These are phyloP conservation scores for Taxillus chinensis DNA, from an alignment of 164 flowering plant genomes.

Conservation along the genomic window DNA sequence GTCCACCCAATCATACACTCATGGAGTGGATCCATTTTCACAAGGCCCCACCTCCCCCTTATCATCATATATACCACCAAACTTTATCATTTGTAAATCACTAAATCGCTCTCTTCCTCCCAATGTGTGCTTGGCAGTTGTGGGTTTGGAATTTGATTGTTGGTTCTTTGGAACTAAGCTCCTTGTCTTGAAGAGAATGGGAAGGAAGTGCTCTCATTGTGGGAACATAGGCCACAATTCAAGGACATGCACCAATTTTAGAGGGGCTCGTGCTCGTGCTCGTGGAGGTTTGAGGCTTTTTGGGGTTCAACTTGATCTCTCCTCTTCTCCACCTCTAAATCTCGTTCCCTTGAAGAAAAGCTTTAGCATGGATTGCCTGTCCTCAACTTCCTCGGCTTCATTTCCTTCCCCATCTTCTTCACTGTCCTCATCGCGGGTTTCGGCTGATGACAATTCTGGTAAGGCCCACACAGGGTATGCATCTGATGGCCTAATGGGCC, in stretches of 20 bases:
- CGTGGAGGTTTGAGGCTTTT: conserved; percentile 48
- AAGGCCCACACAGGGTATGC: conserved; percentile 42
- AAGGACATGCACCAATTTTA: conserved; percentile 47
- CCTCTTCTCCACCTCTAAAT: conserved; percentile 15
- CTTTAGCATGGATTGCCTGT: conserved; percentile 54
- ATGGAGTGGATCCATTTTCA: conserved; percentile 30
- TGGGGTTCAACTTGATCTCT: conserved; percentile 58
- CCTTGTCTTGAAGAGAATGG: conserved; percentile 36
- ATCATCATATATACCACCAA: conserved; percentile 24
- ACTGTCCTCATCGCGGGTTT: conserved; percentile 24
- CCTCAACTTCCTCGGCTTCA: conserved; percentile 19
- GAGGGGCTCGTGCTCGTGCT: conserved; percentile 10
- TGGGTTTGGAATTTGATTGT: conserved; percentile 8
- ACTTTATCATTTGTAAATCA: conserved; percentile 7
- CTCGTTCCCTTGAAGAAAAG: conserved; percentile 42
- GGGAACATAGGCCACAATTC: conserved; percentile 81
- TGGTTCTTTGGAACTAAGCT: conserved; percentile 4
- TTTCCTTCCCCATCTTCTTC: conserved; percentile 15
- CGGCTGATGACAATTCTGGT: conserved; percentile 23
- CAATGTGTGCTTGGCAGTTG: conserved; percentile 3
- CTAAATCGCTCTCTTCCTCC: conserved; percentile 6
- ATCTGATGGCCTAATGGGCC: conserved; percentile 42
- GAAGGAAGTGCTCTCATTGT: conserved; percentile 81
- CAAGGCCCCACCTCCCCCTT: conserved; percentile 21
- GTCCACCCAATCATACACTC: conserved; percentile 38